Evolutionary conservation across 2,329 filamentous ascomycete species (phyloP), one percentile per base, ranked within the genome.

Genomic region (Davidsoniella eucalypti): DNA sequence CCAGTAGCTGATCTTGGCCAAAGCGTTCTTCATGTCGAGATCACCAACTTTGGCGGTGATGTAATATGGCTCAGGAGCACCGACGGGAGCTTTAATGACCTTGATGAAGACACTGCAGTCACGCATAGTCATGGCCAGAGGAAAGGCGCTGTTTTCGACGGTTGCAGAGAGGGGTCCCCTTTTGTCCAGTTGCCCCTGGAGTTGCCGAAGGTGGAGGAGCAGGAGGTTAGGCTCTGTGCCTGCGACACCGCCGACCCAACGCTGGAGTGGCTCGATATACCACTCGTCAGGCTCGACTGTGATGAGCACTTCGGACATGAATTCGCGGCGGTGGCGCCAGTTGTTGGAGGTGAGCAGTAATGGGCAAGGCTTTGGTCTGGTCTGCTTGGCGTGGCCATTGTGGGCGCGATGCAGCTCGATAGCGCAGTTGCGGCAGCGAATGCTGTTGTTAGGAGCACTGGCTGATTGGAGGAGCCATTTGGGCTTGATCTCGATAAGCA

Each of bases 391-490:
- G 10, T 63, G 58, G 49, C 64, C 60, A 40, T 56, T 58, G 46
- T 65, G 50, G 37, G 63, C 60, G 50, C 63, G 64, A 47, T 60
- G 60, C 45, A 68, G 59, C 54, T 67, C 63, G 43, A 66, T 67
- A 37, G 85, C 85, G 61, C 85, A 92, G 38, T 82, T 87, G 29
- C 85, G 77, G 64, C 85, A 92, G 47, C 82, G 71, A 47, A 68
- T 72, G 39, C 82, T 75, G 25, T 66, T 63, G 0, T 60, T 23
- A 1, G 84, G 85, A 0, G 84, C 84, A 37, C 76, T 78, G 3
- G 80, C 83, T 2, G 84, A 88, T 61, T 87, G 84, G 7, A 72
- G 66, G 23, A 92, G 73, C 85, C 85, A 92, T 64, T 92, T 92
- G 12, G 85, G 84, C 61, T 92, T 92, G 65, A 90, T 82, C 61